Conservation (phyloP, 441 rosid genomes). For the Pelargonium cotyledonis region DNA sequence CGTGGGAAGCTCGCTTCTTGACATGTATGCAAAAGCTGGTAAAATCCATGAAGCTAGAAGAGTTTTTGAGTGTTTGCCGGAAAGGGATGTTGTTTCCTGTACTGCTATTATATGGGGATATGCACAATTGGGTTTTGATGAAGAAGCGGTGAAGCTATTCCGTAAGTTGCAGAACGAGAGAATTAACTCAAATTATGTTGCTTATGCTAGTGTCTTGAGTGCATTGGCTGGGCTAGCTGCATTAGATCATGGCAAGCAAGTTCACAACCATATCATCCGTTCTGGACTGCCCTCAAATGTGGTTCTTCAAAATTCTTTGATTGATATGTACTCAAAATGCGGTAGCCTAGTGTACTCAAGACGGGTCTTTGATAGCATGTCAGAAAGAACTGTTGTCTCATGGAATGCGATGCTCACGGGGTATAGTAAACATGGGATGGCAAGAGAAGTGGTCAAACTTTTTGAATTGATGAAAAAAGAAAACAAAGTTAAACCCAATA, state of each 20-base stretch:
- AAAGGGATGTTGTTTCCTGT: constrained; percentile 75
- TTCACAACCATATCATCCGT: constrained; percentile 51
- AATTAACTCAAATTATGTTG: constrained; percentile 56
- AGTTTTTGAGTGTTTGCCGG: constrained; percentile 48
- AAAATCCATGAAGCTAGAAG: constrained; percentile 52
- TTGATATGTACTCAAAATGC: constrained; percentile 72
- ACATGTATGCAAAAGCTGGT: constrained; percentile 69
- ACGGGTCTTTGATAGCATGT: constrained; percentile 47
- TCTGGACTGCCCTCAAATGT: constrained; percentile 39
- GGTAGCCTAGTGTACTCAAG: constrained; percentile 46
- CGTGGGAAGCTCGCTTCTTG: constrained; percentile 71
- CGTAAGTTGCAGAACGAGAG: constrained; percentile 47
- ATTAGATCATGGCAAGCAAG: constrained; percentile 58
- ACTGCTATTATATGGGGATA: constrained; percentile 62
- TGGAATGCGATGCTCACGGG: constrained; percentile 72
- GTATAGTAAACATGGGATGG: constrained; percentile 60
- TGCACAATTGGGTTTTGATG: constrained; percentile 56
- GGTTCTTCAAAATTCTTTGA: constrained; percentile 63
- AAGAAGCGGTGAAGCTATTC: constrained; percentile 47
- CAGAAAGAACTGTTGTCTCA: constrained; percentile 46
- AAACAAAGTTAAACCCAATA: constrained; percentile 44
- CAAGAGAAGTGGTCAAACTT: constrained; percentile 45
- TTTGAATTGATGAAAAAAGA: constrained; percentile 46
- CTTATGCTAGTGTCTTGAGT: constrained; percentile 53
- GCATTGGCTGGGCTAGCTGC: constrained; percentile 71